These are phyloP conservation scores for Aspergillus viridinutans DNA, from an alignment of 2,329 filamentous ascomycete species.

Conservation along the genomic window DNA sequence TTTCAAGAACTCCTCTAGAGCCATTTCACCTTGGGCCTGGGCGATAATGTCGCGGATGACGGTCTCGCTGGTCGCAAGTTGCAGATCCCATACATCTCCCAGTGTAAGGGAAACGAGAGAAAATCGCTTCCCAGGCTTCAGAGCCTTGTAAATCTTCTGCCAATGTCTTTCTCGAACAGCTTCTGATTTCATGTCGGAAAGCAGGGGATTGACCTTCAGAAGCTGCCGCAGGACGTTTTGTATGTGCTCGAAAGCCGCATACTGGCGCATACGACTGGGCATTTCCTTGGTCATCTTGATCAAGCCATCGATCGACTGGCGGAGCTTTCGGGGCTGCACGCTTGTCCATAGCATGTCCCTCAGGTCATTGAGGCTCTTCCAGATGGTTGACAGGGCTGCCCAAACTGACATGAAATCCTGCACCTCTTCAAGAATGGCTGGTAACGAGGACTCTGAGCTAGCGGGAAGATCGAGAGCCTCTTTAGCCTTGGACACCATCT, in stretches of 20 bases:
- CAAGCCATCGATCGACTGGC: constrained; percentile 80
- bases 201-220: constrained; percentile 82
- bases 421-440: constrained; percentile 87
- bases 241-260: constrained; percentile 98
- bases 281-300: constrained; percentile 99
- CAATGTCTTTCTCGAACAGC: constrained; percentile 95
- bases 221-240: constrained; percentile 84
- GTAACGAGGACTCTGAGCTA: constrained; percentile 73
- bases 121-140: constrained; percentile 90
- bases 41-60: constrained; percentile 90
- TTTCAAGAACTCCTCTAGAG: constrained; percentile 92
- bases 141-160: constrained; percentile 94
- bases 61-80: constrained; percentile 78
- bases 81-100: constrained; percentile 98
- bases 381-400: constrained; percentile 92
- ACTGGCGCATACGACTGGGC: constrained; percentile 98
- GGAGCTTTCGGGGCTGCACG: constrained; percentile 89
- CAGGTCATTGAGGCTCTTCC: constrained; percentile 91
- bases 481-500: constrained; percentile 94
- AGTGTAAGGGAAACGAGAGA: constrained; percentile 91
- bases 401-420: constrained; percentile 99
- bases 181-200: constrained; percentile 91
- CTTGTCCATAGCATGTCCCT: constrained; percentile 91
- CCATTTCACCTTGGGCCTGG: constrained; percentile 97
- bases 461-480: constrained; percentile 89